Evolutionary conservation across 306 rosid species (phyloP).

Genomic region (Rosa chinensis): DNA sequence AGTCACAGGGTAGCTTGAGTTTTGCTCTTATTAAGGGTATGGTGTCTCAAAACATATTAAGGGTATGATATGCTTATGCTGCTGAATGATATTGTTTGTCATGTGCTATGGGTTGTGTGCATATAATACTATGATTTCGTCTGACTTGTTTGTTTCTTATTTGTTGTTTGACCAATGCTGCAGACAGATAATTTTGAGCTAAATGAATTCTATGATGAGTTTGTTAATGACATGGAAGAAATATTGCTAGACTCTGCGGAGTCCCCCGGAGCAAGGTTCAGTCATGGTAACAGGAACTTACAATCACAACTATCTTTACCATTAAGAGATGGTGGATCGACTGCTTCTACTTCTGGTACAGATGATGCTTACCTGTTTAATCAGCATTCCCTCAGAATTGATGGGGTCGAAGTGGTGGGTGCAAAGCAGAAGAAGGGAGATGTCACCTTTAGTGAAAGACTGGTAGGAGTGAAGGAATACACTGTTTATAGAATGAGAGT

Average conservation of each 20-base stretch:
- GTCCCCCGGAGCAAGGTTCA: conserved; percentile 60
- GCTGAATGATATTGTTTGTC: background rate
- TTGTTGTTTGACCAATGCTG: conserved; percentile 32
- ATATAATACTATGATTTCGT: background rate
- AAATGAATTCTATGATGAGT: conserved; percentile 73
- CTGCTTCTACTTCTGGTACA: conserved; percentile 84
- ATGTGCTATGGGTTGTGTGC: conserved; percentile 1
- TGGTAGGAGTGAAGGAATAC: conserved; percentile 97
- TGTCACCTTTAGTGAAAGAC: conserved; percentile 92
- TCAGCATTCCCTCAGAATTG: conserved; percentile 57
- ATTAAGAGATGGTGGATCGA: conserved; percentile 80
- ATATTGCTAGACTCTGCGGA: conserved; percentile 79
- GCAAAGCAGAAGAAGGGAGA: conserved; percentile 96
- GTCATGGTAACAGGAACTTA: conserved; percentile 48
- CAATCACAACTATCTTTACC: conserved; percentile 56
- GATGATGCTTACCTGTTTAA: conserved; percentile 47
- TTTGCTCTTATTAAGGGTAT: background rate
- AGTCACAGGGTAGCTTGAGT: background rate
- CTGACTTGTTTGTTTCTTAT: conserved; percentile 11
- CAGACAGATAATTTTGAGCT: conserved; percentile 70
- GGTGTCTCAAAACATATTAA: background rate
- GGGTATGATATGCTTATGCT: background rate
- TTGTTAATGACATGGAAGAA: conserved; percentile 97
- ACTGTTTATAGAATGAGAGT: conserved; percentile 83
- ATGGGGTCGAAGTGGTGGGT: conserved; percentile 92